Evolutionary conservation across 2,329 filamentous ascomycete genomes (phyloP).

Genomic region (Diplocarpon mali): DNA sequence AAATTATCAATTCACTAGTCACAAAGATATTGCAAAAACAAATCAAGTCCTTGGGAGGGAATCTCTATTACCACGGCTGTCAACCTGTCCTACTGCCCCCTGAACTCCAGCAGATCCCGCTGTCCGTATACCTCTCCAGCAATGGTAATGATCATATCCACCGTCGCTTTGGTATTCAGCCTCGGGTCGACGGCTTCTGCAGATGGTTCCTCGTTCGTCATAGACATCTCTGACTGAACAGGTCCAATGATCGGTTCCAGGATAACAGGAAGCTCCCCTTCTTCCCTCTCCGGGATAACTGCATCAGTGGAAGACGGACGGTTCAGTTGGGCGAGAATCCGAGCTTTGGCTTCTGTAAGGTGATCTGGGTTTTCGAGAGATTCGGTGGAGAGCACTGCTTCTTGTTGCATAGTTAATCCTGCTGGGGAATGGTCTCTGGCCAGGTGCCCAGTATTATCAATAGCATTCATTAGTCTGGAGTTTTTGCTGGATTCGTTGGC

Average conservation of each 20-base stretch:
- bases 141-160: slow-evolving; percentile 87
- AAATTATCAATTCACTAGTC: too few relatives aligned
- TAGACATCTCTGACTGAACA: background rate
- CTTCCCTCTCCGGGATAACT: too few relatives aligned
- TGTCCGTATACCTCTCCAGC: slow-evolving; percentile 86
- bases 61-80: too few relatives aligned
- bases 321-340: slow-evolving; percentile 27
- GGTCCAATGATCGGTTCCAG: slow-evolving; percentile 11
- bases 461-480: background rate
- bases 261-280: background rate
- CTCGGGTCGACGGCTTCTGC: background rate
- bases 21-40: too few relatives aligned
- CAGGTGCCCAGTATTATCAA: too few relatives aligned
- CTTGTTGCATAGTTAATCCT: background rate
- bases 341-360: slow-evolving; percentile 32
- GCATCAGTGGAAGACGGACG: background rate
- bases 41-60: too few relatives aligned
- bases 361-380: slow-evolving; percentile 4
- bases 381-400: background rate
- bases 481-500: background rate
- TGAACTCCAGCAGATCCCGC: slow-evolving; percentile 67
- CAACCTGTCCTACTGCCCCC: slow-evolving; percentile 39
- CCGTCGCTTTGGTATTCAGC: slow-evolving; percentile 45
- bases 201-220: background rate
- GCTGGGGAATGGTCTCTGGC: background rate